Base-by-base conservation (phyloP, 176 grass and related monocot species). In the Eremochloa ophiuroides region DNA sequence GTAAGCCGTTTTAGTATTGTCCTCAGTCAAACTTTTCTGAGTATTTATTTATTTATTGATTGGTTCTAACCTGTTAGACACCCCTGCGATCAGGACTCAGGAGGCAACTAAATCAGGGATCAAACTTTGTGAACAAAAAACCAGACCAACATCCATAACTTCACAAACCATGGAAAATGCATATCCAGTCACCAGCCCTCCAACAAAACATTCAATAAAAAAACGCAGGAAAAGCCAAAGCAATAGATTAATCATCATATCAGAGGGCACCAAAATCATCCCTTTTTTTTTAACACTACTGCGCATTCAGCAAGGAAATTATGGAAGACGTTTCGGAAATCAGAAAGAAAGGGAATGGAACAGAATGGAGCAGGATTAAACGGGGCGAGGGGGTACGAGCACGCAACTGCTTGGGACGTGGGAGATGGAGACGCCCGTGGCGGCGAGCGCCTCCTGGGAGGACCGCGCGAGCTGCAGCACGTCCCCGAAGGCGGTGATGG, bases 401-500 rank as follows among this genome's bases (percentile, higher is more conserved):
- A 94, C 92, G 79, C 56, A 89, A 95, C 93, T 87, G 63, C 40
- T 34, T 5, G 96, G 90, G 40, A 95, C 85, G 81, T 98, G 96
- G 31, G 81, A 93, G 78, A 98, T 91, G 88, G 79, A 76, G 70
- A 98, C 40, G 31, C 96, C 96, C 7, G 96, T 93, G 78, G 86
- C 86, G 56, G 84, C 42, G 66, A 98, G 90, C 26, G 80, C 88
- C 79, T 95, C 93, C 88, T 93, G 96, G 22, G 88, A 33, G 12
- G 18, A 4, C 10, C 96, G 90, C 3, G 90, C 35, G 27, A 95
- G 84, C 84, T 88, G 93, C 17, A 73, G 5, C 17, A 93, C 86
- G 76, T 99, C 93, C 16, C 96, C 96, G 46, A 99, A 99, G 62
- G 91, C 90, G 66, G 88, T 95, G 73, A 99, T 90, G 69, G 86